Evolutionary conservation across 257 asterid genomes (phyloP), one percentile per base, ranked within the genome.

Genomic region (Osmanthus fragrans): DNA sequence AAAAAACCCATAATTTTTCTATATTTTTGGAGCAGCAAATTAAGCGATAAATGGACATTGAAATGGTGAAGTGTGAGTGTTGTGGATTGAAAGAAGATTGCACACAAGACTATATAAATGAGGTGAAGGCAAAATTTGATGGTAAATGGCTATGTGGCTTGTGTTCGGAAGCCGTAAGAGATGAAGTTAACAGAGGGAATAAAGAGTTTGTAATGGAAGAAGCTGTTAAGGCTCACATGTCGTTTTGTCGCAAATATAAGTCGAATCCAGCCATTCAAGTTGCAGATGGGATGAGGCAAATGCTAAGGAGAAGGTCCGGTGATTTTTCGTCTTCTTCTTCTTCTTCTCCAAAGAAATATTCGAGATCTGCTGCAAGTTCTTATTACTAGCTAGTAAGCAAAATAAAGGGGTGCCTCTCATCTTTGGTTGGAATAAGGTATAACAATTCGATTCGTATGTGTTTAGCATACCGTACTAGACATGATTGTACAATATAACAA

Each of bases 91-190:
- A 91, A 73, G 99, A 94, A 76, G 99, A 94, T 12, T 94, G 97
- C 85, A 94, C 99, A 3, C 93, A 85, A 54, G 92, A 84, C 0
- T 94, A 94, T 85, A 94, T 94, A 2, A 83, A 77, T 1, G 84
- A 84, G 63, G 96, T 94, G 73, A 92, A 90, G 81, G 71, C 83
- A 0, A 90, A 91, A 8, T 94, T 92, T 76, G 87, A 89, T 12
- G 99, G 97, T 3, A 92, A 92, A 82, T 94, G 99, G 97, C 87
- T 94, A 0, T 94, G 97, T 58, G 99, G 97, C 2, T 42, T 94
- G 63, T 94, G 99, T 25, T 92, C 94, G 0, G 97, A 92, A 76
- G 99, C 97, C 0, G 99, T 94, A 0, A 82, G 96, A 75, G 97
- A 94, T 78, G 97, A 94, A 86, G 89, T 81, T 0, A 76, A 23